These are phyloP conservation scores for Paraphaeosphaeria minitans DNA, from an alignment of 2,329 filamentous ascomycete genomes.

Conservation along the genomic window DNA sequence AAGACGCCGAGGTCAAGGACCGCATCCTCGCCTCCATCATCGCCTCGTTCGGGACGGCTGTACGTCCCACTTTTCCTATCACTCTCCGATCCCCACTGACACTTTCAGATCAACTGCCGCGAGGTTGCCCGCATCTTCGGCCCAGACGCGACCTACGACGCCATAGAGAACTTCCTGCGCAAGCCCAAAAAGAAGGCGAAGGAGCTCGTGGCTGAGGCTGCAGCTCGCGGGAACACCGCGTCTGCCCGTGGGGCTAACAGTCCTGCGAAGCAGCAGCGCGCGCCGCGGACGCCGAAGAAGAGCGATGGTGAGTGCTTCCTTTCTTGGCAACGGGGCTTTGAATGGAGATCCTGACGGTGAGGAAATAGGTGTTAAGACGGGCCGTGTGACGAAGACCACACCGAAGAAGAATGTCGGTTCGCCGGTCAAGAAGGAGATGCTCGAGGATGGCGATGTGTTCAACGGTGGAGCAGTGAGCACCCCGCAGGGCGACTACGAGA, in stretches of 20 bases:
- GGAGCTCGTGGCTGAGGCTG: constrained; percentile 31
- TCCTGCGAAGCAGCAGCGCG: constrained; percentile 12
- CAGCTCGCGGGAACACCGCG: constrained; percentile 3
- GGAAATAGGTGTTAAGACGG: constrained; percentile 7
- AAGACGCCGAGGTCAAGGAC: constrained; percentile 42
- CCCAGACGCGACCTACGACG: constrained; percentile 53
- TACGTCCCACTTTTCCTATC: constrained; percentile 17
- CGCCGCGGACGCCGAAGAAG: constrained; percentile 13
- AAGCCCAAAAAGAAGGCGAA: constrained; percentile 51
- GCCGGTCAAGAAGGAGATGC: constrained; percentile 17
- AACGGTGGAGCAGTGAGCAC: neutral
- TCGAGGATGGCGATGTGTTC: constrained; percentile 10
- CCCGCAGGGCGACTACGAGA: neutral
- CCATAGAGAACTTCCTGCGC: constrained; percentile 55
- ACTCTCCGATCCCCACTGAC: neutral
- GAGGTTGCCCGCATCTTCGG: constrained; percentile 54
- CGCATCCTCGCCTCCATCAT: constrained; percentile 50
- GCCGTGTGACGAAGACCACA: constrained; percentile 27
- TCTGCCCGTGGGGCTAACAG: constrained; percentile 1
- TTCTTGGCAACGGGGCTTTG: neutral
- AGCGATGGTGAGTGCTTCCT: constrained; percentile 15
- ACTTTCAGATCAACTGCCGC: constrained; percentile 48
- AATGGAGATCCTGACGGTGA: neutral
- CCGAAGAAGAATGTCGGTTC: constrained; percentile 9
- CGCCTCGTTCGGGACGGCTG: constrained; percentile 40